Evolutionary conservation across 1,284 basidiomycete species (phyloP), one percentile per base, ranked within the genome.

Genomic region (Cutaneotrichosporon sp.): DNA sequence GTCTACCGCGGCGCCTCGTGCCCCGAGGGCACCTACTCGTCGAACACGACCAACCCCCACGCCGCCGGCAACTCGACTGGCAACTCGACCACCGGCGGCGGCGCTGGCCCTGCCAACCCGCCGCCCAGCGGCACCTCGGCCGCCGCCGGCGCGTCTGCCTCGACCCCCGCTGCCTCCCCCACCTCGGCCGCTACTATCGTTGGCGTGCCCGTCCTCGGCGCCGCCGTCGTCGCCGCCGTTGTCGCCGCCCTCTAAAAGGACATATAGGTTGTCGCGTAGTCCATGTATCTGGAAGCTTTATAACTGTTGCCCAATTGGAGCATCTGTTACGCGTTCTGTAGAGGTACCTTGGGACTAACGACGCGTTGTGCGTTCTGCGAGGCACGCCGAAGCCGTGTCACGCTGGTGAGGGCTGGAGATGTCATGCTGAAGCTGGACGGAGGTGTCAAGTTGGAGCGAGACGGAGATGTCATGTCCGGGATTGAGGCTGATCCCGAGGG

Each of bases 1-100:
- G n/a, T 36, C 1, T 56, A 56, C 45, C 29, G 33, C n/a, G 45
- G 43, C 33, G 54, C 54, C 7, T 10, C 10, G 5, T 56, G 54
- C 31, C 54, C 54, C 20, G 43, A 46, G 45, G 14, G 22, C 45
- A n/a, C 29, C 5, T 22, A 25, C 52, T 38, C 52, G 22, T 1
- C 22, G 5, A 47, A 47, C 45, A 16, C 9, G 22, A 24, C 45
- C 45, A 47, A 25, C 22, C 22, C 45, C 11, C 9, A 3, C 9
- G 8, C n/a, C n/a, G 29, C 5, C 29, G 29, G 29, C 29, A 47
- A 47, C 45, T 24, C 45, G 11, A 47, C 22, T 9, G 25, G 10
- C 45, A 27, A 46, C 20, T 24, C 45, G 20, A 24, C 45, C n/a
- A n/a, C n/a, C n/a, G n/a, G n/a, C 4, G 45, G 45, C 3, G 29